Evolutionary conservation across 768 basidiomycete genomes (phyloP).

Genomic region (Podaxis sp.): DNA sequence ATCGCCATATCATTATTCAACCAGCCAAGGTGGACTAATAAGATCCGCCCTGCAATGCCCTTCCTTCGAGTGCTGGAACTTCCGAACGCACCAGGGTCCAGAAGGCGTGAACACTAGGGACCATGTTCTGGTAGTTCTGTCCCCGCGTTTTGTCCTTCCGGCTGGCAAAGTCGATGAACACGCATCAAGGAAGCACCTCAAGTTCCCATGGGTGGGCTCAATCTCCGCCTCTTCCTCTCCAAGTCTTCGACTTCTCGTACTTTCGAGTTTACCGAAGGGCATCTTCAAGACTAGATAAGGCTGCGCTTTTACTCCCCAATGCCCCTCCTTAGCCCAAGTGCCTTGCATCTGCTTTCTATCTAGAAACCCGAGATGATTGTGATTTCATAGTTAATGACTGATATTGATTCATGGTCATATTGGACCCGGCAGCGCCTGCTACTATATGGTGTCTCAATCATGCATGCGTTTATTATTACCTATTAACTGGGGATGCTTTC

Average conservation of each 20-base stretch:
- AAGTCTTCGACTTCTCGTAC: background rate
- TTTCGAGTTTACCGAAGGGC: background rate
- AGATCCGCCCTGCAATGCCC: too few relatives aligned
- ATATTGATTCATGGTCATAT: slow-evolving; percentile 5
- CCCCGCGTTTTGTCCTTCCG: background rate
- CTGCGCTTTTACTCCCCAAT: background rate
- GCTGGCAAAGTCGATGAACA: background rate
- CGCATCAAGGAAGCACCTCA: background rate
- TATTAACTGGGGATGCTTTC: background rate
- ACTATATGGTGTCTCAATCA: background rate
- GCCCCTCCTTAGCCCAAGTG: slow-evolving; percentile 1
- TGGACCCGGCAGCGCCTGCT: background rate
- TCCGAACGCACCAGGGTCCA: background rate
- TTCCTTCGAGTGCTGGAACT: background rate
- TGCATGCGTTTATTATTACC: background rate
- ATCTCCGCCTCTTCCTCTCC: slow-evolving; percentile 1
- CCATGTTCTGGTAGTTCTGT: background rate
- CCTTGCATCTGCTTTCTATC: background rate
- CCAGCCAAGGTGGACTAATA: too few relatives aligned
- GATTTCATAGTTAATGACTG: background rate
- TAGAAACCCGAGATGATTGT: slow-evolving; percentile 1
- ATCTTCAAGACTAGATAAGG: background rate
- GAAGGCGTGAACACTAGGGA: background rate
- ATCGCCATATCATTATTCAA: background rate
- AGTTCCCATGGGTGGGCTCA: slow-evolving; percentile 1